Conservation (phyloP, 1,284 basidiomycete genomes). For the Ceratobasidium sp. region DNA sequence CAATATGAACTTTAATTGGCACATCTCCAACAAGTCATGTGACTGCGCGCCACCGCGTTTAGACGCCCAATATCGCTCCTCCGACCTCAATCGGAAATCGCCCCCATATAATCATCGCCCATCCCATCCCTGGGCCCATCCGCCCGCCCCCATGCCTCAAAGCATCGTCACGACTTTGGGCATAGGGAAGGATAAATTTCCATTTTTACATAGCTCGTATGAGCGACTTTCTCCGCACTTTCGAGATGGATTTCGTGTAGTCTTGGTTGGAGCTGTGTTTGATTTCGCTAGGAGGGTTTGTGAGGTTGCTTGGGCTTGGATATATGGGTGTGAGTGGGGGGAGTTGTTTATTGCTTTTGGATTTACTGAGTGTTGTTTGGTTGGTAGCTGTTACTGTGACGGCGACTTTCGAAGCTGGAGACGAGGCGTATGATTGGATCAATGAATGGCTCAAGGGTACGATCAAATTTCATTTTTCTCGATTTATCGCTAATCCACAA, state of each 20-base stretch:
- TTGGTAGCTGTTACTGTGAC: slow-evolving; percentile 5
- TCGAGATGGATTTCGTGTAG: slow-evolving; percentile 20
- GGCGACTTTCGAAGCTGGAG: slow-evolving; percentile 15
- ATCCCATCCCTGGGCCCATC: too few relatives aligned
- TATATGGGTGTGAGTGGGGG: background rate
- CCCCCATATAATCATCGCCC: too few relatives aligned
- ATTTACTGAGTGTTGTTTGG: too few relatives aligned
- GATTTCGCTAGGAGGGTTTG: slow-evolving; percentile 12
- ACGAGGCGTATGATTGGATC: slow-evolving; percentile 27
- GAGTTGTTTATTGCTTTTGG: background rate
- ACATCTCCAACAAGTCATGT: too few relatives aligned
- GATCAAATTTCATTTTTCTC: background rate
- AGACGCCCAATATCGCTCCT: too few relatives aligned
- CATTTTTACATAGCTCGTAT: background rate
- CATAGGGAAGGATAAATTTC: background rate
- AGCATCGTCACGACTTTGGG: slow-evolving; percentile 13
- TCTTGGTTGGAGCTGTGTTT: slow-evolving; percentile 31
- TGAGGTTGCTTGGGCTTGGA: slow-evolving; percentile 22
- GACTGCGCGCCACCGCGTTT: too few relatives aligned
- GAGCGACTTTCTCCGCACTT: slow-evolving; percentile 4
- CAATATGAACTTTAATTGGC: too few relatives aligned
- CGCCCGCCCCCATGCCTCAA: slow-evolving; percentile 9
- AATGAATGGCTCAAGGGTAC: slow-evolving; percentile 32
- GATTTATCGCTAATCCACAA: background rate
- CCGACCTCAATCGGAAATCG: too few relatives aligned